phyloP scores from a whole-genome alignment of 108 stramenopile genomes.

The Pseudonitzschia multistriata region DNA sequence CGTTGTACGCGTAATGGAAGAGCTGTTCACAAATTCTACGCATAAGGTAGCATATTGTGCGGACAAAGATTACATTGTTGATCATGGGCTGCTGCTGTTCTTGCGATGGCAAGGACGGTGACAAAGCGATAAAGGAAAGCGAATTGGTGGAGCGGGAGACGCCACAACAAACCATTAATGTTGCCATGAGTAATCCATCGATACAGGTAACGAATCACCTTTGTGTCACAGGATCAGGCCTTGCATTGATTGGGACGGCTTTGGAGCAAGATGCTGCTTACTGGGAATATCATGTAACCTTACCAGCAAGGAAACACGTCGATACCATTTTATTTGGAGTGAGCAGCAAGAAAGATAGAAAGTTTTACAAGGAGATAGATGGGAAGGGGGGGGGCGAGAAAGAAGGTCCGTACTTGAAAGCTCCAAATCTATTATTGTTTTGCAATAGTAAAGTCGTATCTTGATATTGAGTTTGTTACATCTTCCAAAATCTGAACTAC shows the following conservation, averaged over 20 bases:
- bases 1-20: no score
- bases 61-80: neutral
- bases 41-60: neutral
- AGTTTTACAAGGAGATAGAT: slow-evolving; percentile 59
- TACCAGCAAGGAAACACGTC: slow-evolving; percentile 20
- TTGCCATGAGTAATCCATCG: slow-evolving; percentile 60
- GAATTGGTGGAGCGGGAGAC: slow-evolving; percentile 28
- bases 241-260: slow-evolving; percentile 60
- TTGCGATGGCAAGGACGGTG: slow-evolving; percentile 21
- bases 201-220: slow-evolving; percentile 35
- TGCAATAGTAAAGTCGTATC: no score
- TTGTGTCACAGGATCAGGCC: slow-evolving; percentile 56
- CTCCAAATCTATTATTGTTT: no score
- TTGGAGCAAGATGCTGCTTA: slow-evolving; percentile 89
- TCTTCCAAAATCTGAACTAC: neutral
- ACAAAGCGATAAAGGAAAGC: slow-evolving; percentile 2
- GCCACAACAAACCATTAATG: slow-evolving; percentile 25
- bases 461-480: no score
- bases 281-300: slow-evolving; percentile 78
- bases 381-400: slow-evolving; percentile 38
- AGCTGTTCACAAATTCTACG: no score
- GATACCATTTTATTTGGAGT: slow-evolving; percentile 77
- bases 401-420: slow-evolving; percentile 36
- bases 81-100: slow-evolving; percentile 42
- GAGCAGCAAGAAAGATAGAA: slow-evolving; percentile 63